Conservation (phyloP, 352 stramenopile genomes). For the Globisporangium paroecandrum region DNA sequence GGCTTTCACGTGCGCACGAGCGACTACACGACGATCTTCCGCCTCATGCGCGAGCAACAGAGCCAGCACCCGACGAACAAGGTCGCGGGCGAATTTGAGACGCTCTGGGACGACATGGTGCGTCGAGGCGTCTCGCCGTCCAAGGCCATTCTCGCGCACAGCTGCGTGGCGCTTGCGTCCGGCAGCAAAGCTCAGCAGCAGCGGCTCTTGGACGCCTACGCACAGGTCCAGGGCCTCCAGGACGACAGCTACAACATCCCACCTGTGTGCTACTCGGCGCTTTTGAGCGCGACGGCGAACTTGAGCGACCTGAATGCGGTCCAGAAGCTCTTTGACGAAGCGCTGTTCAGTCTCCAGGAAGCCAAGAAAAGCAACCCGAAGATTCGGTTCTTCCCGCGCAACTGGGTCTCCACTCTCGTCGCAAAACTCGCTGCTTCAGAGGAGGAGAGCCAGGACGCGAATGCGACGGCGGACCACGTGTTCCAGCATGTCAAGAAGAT, state of each 20-base stretch:
- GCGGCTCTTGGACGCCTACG: constrained; percentile 27
- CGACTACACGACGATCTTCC: constrained; percentile 41
- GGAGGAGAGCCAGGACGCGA: neutral
- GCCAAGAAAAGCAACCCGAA: constrained; percentile 4
- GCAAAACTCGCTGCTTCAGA: constrained; percentile 12
- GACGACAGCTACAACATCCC: constrained; percentile 24
- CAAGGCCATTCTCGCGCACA: constrained; percentile 31
- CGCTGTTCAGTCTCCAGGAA: constrained; percentile 10
- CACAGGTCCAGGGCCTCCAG: neutral
- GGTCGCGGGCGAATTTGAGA: constrained; percentile 28
- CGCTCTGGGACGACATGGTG: constrained; percentile 42
- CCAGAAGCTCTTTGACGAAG: constrained; percentile 27
- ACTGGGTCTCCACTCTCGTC: constrained; percentile 28
- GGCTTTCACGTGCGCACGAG: constrained; percentile 28
- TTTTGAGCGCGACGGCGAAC: constrained; percentile 16
- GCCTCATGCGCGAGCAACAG: constrained; percentile 34
- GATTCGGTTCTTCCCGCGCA: constrained; percentile 20
- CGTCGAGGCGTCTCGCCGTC: constrained; percentile 30
- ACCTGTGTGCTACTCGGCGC: constrained; percentile 20
- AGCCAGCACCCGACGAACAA: constrained; percentile 18
- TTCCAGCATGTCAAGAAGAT: constrained; percentile 21
- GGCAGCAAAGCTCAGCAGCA: constrained; percentile 18
- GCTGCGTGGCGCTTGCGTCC: constrained; percentile 24
- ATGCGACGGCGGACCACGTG: constrained; percentile 11
- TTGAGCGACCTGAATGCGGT: constrained; percentile 17